Conservation (phyloP, 495 filamentous ascomycete genomes). For the Penicillium steckii region DNA sequence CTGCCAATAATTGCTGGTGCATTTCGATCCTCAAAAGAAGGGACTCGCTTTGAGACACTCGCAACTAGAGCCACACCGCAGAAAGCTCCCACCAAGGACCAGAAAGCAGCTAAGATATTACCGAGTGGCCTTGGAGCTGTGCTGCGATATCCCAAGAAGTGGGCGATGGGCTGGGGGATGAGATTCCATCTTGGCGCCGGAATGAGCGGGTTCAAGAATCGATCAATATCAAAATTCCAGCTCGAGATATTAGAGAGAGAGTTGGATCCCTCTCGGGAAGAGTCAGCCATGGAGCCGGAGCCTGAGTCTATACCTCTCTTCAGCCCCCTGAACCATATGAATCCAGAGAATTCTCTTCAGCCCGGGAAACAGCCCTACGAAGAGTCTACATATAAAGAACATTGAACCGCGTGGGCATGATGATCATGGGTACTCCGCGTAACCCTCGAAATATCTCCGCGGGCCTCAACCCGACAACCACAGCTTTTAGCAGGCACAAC, state of each 20-base stretch:
- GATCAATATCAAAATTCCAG: slow-evolving; percentile 66
- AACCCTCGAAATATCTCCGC: background rate
- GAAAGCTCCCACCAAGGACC: slow-evolving; percentile 46
- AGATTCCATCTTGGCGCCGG: slow-evolving; percentile 46
- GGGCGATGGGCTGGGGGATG: slow-evolving; percentile 37
- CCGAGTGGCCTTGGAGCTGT: slow-evolving; percentile 28
- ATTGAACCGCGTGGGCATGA: background rate
- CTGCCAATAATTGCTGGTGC: slow-evolving; percentile 39
- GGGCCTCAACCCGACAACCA: background rate
- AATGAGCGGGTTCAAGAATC: slow-evolving; percentile 59
- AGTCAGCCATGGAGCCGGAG: slow-evolving; percentile 8
- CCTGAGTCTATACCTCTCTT: background rate
- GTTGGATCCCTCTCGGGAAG: background rate
- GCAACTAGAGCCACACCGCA: slow-evolving; percentile 43
- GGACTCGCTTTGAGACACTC: slow-evolving; percentile 38
- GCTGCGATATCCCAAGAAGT: slow-evolving; percentile 42
- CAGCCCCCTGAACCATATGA: too few relatives aligned
- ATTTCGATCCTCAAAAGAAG: slow-evolving; percentile 35
- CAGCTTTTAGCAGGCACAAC: background rate
- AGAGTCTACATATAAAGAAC: slow-evolving; percentile 1
- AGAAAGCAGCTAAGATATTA: slow-evolving; percentile 38
- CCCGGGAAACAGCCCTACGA: background rate
- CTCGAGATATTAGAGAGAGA: slow-evolving; percentile 13
- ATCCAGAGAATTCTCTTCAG: too few relatives aligned
- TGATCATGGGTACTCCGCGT: background rate